These are phyloP conservation scores for Neonectria sp. DNA, from an alignment of 2,329 filamentous ascomycete species.

Conservation along the genomic window DNA sequence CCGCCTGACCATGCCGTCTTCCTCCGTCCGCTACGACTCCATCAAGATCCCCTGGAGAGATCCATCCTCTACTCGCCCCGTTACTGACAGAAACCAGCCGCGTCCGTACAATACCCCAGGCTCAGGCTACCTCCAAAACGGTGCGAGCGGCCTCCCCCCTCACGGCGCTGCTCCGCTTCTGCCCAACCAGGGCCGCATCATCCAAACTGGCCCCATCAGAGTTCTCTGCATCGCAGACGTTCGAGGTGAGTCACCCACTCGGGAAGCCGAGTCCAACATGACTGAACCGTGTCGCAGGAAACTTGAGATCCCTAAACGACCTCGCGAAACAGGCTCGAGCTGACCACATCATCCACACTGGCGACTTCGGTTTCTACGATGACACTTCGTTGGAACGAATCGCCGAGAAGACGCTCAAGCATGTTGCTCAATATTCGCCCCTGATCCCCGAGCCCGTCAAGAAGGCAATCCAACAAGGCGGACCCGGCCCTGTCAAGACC, in stretches of 20 bases:
- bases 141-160: slow-evolving; percentile 67
- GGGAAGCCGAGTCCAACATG: slow-evolving; percentile 32
- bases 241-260: slow-evolving; percentile 66
- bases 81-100: slow-evolving; percentile 52
- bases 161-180: slow-evolving; percentile 75
- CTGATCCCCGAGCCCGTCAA: slow-evolving; percentile 86
- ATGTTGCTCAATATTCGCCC: slow-evolving; percentile 98
- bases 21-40: slow-evolving; percentile 9
- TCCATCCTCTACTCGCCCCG: slow-evolving; percentile 16
- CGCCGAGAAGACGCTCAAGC: slow-evolving; percentile 98
- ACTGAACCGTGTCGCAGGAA: slow-evolving; percentile 73
- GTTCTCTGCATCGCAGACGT: slow-evolving; percentile 81
- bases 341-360: slow-evolving; percentile 98
- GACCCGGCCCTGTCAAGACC: slow-evolving; percentile 85
- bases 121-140: slow-evolving; percentile 76
- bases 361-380: slow-evolving; percentile 99
- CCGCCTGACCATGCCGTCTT: slow-evolving; percentile 24
- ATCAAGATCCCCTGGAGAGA: slow-evolving; percentile 16
- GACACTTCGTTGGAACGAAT: slow-evolving; percentile 96
- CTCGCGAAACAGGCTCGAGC: slow-evolving; percentile 94
- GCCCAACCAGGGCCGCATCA: slow-evolving; percentile 77
- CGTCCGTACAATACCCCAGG: slow-evolving; percentile 66
- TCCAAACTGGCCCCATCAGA: slow-evolving; percentile 76
- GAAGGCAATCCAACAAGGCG: slow-evolving; percentile 75
- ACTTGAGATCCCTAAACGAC: slow-evolving; percentile 95